phyloP scores from a whole-genome alignment of 305 asterid species.

The Fraxinus dipetala region DNA sequence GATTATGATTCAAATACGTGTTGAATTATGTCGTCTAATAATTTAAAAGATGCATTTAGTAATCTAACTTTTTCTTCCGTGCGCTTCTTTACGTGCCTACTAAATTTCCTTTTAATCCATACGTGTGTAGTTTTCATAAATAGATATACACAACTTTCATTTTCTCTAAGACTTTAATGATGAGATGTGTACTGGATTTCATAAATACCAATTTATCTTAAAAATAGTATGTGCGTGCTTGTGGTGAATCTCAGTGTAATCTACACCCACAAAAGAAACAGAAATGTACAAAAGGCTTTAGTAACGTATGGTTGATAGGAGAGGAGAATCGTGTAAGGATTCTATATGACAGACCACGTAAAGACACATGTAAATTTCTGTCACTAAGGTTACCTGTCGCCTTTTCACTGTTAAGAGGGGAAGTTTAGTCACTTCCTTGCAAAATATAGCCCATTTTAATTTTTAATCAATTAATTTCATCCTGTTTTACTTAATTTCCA shows the following conservation, averaged over 20 bases:
- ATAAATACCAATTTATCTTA: background rate
- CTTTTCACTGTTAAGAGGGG: background rate
- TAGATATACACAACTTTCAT: background rate
- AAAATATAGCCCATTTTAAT: background rate
- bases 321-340: constrained; percentile 12
- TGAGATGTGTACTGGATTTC: background rate
- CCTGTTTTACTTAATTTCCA: background rate
- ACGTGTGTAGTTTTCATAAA: background rate
- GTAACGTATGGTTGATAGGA: constrained; percentile 12
- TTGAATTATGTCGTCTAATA: background rate
- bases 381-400: background rate
- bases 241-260: background rate
- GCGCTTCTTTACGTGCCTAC: background rate
- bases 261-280: background rate
- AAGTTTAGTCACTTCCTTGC: constrained; percentile 15
- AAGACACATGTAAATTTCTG: constrained; percentile 18
- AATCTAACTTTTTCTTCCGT: background rate
- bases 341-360: constrained; percentile 20
- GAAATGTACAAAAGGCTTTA: background rate
- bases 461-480: background rate
- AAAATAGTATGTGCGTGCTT: background rate
- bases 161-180: background rate
- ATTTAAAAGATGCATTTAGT: background rate
- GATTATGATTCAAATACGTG: background rate
- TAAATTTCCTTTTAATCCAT: background rate